Base-by-base conservation (phyloP, 2,329 filamentous ascomycete species). In the Venturia asperata region DNA sequence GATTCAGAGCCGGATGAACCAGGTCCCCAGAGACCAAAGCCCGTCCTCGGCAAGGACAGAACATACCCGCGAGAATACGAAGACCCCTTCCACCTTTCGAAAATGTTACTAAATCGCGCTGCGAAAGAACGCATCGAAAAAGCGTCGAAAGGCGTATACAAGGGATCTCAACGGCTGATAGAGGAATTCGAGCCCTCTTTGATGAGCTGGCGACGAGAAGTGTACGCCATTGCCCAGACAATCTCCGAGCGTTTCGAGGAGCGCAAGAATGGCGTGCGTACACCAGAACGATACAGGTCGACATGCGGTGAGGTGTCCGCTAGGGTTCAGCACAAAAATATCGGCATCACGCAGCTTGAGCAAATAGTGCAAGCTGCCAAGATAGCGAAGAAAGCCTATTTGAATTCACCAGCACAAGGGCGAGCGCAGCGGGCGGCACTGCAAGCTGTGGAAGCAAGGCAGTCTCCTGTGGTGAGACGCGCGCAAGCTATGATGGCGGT, bases 71-170 rank as follows among this genome's bases (percentile, higher is more conserved):
- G 27, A n/a, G 52, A 58, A 58, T 58, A 58, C 27, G 52, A 58
- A n/a, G 52, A 58, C 30, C 52, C 52, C 17, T 58, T 58, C n/a
- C 52, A 58, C 17, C 10, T 58, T 37, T 58, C 52, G 17, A 58
- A 58, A 37, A 37, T 58, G 30, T 21, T 58, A n/a, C 27, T 58
- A 11, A n/a, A 58, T 2, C 52, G 52, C 9, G 52, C 52, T 58
- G 52, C 17, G 6, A 58, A 58, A 21, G 52, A 58, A 21, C 15
- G 30, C 27, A 24, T 37, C 5, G 52, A 58, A 11, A 39, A 19
- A 15, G 52, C 30, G 30, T n/a, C 1, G 27, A 27, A 11, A 58
- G 52, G 52, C 34, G 52, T 58, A 21, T 52, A 52, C 21, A 27
- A 27, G 37, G 52, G 27, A 37, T n/a, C 5, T 19, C 27, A 37